These are phyloP conservation scores for Hypsizygus ulmarius DNA, from an alignment of 1,284 basidiomycete genomes.

Conservation along the genomic window DNA sequence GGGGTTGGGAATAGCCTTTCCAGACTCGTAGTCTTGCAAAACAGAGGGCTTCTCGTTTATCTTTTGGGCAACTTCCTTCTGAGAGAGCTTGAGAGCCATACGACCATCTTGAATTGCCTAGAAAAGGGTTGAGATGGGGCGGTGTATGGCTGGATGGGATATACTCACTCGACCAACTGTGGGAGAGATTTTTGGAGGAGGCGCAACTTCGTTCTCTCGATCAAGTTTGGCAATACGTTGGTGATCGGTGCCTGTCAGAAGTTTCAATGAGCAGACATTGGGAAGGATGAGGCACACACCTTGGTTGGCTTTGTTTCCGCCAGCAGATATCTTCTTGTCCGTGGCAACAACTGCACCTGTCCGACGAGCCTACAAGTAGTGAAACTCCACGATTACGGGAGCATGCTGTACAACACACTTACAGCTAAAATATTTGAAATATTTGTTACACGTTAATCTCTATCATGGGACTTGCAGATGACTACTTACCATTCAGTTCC, in stretches of 20 bases:
- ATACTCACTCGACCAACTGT: slow-evolving; percentile 75
- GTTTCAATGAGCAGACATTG: neutral
- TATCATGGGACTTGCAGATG: neutral
- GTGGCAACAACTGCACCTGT: slow-evolving; percentile 71
- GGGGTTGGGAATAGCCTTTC: slow-evolving; percentile 87
- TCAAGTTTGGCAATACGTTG: slow-evolving; percentile 92
- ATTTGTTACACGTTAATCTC: neutral
- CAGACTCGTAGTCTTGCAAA: slow-evolving; percentile 87
- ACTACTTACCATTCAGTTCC: slow-evolving; percentile 67
- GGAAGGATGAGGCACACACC: slow-evolving; percentile 36
- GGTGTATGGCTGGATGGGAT: slow-evolving; percentile 5
- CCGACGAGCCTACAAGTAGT: slow-evolving; percentile 56
- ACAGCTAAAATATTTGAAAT: slow-evolving; percentile 15
- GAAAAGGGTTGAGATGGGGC: slow-evolving; percentile 5
- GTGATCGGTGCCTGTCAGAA: slow-evolving; percentile 77
- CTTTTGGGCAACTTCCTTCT: slow-evolving; percentile 94
- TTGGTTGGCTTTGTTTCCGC: slow-evolving; percentile 70
- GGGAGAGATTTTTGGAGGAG: slow-evolving; percentile 82
- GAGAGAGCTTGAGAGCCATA: slow-evolving; percentile 74
- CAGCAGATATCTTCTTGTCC: slow-evolving; percentile 70
- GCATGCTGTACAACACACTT: slow-evolving; percentile 1
- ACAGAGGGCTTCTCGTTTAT: slow-evolving; percentile 90
- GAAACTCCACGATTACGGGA: neutral
- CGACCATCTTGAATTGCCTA: slow-evolving; percentile 85
- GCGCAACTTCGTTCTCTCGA: slow-evolving; percentile 94